Evolutionary conservation across 1,284 basidiomycete species (phyloP).

Genomic region (Volvariella volvacea): DNA sequence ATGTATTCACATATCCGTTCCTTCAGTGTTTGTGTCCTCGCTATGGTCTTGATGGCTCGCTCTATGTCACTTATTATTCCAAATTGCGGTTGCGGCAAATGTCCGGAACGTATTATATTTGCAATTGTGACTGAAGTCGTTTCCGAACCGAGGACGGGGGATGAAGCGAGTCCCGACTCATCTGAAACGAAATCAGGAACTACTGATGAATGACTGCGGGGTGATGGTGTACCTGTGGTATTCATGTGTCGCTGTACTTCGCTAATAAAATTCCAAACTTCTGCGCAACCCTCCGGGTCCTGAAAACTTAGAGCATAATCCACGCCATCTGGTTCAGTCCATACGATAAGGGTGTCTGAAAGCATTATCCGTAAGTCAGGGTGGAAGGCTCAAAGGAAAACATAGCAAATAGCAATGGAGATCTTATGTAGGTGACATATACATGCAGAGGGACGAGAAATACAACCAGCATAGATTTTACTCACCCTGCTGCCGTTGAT

Average conservation of each 20-base stretch:
- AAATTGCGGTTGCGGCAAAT: slow-evolving; percentile 63
- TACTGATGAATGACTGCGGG: slow-evolving; percentile 11
- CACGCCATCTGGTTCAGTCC: slow-evolving; percentile 93
- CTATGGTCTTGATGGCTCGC: slow-evolving; percentile 63
- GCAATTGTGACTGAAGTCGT: slow-evolving; percentile 49
- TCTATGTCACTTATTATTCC: slow-evolving; percentile 75
- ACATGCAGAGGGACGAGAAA: slow-evolving; percentile 1
- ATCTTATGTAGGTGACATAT: not conserved
- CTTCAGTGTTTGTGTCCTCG: slow-evolving; percentile 60
- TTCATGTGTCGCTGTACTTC: slow-evolving; percentile 89
- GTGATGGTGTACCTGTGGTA: slow-evolving; percentile 39
- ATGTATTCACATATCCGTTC: slow-evolving; percentile 83
- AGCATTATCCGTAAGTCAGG: slow-evolving; percentile 2
- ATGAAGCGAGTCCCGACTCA: slow-evolving; percentile 43
- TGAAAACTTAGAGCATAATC: slow-evolving; percentile 98
- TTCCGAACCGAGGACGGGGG: slow-evolving; percentile 52
- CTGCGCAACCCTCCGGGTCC: slow-evolving; percentile 91
- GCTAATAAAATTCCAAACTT: slow-evolving; percentile 96
- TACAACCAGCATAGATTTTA: no score
- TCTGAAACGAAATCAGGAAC: slow-evolving; percentile 24
- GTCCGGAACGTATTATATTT: slow-evolving; percentile 61
- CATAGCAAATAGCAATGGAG: slow-evolving; percentile 2
- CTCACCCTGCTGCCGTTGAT: slow-evolving; percentile 88
- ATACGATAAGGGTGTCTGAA: slow-evolving; percentile 94
- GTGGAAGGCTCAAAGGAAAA: slow-evolving; percentile 8